Percentiles rank a stretch among this genome's conserved stretches.
Evolutionary conservation across 441 rosid genomes (phyloP).

Genomic region (Gossypium aridum): DNA sequence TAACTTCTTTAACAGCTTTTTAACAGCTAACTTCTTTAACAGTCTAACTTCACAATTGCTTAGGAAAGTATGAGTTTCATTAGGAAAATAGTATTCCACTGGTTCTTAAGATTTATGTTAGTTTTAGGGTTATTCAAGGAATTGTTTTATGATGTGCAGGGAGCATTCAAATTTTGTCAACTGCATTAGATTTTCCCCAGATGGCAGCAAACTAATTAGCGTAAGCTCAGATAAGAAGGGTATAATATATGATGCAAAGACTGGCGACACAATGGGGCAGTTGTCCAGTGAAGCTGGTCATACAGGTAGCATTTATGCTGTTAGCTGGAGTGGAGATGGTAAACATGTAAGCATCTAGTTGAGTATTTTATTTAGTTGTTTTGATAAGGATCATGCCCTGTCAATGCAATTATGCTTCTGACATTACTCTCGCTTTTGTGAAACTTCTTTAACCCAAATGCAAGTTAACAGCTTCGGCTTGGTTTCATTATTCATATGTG

Average conservation of each 20-base stretch:
- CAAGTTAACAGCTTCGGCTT: not conserved
- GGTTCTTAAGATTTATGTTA: not conserved
- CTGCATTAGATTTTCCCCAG: constrained; percentile 81
- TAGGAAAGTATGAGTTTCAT: not conserved
- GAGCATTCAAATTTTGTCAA: constrained; percentile 86
- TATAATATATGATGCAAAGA: constrained; percentile 69
- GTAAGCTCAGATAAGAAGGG: constrained; percentile 92
- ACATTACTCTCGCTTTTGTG: not conserved
- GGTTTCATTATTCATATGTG: not conserved
- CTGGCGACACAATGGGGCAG: constrained; percentile 57
- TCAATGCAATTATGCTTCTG: not conserved
- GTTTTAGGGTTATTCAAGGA: constrained; percentile 1
- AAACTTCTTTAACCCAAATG: not conserved
- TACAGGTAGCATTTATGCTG: constrained; percentile 66
- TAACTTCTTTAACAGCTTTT: no score
- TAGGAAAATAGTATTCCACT: not conserved
- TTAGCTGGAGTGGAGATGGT: constrained; percentile 71
- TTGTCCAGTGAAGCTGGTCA: constrained; percentile 57
- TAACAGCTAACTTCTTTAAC: no score
- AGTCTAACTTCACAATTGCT: no score
- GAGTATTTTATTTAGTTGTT: not conserved
- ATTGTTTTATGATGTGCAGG: constrained; percentile 32
- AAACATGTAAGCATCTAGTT: constrained; percentile 43
- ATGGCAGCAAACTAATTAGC: constrained; percentile 77
- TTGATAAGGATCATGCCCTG: constrained; percentile 3